Evolutionary conservation across 2,329 filamentous ascomycete species (phyloP).

Genomic region (Ceratocystis harringtonii): DNA sequence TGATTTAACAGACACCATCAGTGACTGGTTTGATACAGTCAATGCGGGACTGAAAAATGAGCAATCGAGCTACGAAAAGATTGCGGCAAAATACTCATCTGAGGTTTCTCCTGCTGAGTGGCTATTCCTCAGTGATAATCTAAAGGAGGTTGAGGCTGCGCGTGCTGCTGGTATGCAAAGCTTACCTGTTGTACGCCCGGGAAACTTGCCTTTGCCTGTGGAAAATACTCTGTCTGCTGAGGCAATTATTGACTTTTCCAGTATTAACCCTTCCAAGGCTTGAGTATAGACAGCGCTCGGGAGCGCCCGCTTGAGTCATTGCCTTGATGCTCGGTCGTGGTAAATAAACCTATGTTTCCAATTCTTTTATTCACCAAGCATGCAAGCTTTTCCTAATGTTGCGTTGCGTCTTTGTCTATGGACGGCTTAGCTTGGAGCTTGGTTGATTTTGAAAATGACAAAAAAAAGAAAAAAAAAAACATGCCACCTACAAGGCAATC

Average conservation of each 20-base stretch:
- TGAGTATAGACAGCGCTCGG: neutral
- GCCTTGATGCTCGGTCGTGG: too few relatives aligned
- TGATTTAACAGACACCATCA: conserved; percentile 45
- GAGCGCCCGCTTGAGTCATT: neutral
- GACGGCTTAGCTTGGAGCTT: neutral
- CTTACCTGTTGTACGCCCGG: conserved; percentile 48
- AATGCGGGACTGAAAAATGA: conserved; percentile 65
- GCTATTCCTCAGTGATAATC: conserved; percentile 71
- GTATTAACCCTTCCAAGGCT: conserved; percentile 9
- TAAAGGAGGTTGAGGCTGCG: conserved; percentile 52
- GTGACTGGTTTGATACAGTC: conserved; percentile 63
- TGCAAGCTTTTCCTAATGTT: neutral
- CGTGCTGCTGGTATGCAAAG: conserved; percentile 47
- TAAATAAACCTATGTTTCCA: neutral
- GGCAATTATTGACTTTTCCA: conserved; percentile 26
- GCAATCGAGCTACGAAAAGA: conserved; percentile 49
- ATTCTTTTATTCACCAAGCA: neutral
- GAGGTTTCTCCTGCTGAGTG: conserved; percentile 37
- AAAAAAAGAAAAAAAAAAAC: neutral
- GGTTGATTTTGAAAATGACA: too few relatives aligned
- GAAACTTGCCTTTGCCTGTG: conserved; percentile 48
- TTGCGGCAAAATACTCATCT: conserved; percentile 30
- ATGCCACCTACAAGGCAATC: neutral
- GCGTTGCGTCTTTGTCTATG: neutral
- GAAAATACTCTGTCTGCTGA: conserved; percentile 28